Evolutionary conservation across 352 stramenopile species (phyloP), one percentile per base, ranked within the genome.

Genomic region (Thalassiosira mediterranea): DNA sequence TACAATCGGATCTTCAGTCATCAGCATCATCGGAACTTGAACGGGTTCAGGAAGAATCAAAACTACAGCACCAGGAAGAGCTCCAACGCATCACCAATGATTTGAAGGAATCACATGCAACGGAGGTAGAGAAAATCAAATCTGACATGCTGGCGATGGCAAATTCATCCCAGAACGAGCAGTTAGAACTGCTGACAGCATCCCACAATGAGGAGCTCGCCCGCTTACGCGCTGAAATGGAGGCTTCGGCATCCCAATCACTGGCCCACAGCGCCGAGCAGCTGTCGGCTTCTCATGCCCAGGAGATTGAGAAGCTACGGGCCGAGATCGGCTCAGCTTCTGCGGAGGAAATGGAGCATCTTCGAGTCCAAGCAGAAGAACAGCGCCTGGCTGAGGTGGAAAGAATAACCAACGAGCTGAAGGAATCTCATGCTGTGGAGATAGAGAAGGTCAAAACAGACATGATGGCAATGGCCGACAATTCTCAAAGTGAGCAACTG

Each of bases 331-430:
- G 52, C 29, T 62, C 69, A 48, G 25, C 69, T 17, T 58, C 61
- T 48, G 67, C 65, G 49, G 53, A 69, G 29, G 54, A 53, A 26
- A 56, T 69, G 10, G 21, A 77, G 32, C 67, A 60, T 34, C 21
- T 65, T 8, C 28, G 66, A 4, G 49, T 69, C 25, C 69, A 64
- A 60, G 58, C 65, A 3, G 28, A 80, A 13, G 23, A 66, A 17
- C 72, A 84, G 42, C 70, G 70, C 29, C 26, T 60, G 19, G 54
- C 58, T 31, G 68, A 53, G n/a, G 67, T 73, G 44, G 76, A 76
- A 19, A 37, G 56, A 23, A 68, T 76, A 58, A 32, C 77, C 26
- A 68, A 60, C 4, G 63, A 79, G 10, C 58, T 76, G 40, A 79
- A 78, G 23, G 42, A 49, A 32, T 58, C 31, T 13, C 66, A 86